Base-by-base conservation (phyloP, 805 yeast genomes). In the Kockiozyma suomiensis region DNA sequence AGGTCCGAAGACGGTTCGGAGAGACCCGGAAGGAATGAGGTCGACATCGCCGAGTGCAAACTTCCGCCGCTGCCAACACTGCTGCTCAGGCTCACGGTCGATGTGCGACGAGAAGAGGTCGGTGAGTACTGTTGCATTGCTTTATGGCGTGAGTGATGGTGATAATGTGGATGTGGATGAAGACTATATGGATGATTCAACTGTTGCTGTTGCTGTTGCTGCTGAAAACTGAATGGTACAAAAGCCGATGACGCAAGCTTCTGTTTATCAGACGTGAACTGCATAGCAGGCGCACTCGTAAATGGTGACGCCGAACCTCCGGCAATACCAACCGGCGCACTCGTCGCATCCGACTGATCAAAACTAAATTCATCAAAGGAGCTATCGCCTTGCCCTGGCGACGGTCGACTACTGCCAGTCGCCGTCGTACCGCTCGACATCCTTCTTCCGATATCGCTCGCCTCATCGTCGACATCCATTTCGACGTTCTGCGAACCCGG, bases 51-150 rank as follows among this genome's bases (percentile, higher is more conserved):
- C 3, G 47, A 21, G 23, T 30, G 13, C 4, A 23, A 13, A 23
- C 56, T 52, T 10, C 61, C 54, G 19, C 25, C 38, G 19, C 64
- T 56, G 37, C 54, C 61, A 17, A 35, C 45, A 35, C 59, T 43
- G 15, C 59, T 43, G n/a, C 51, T 49, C 43, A 46, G 15, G 21
- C 59, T 62, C 37, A 40, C 62, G 12, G 61, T 54, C 2, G 66
- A 61, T 8, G 61, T 33, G 5, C 65, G 58, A 6, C 66, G 52
- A 15, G 65, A 61, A 10, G 66, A 47, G 3, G 56, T 2, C 12
- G 66, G 65, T 30, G 66, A 62, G 40, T 59, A 62, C 32, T 53
- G 66, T 56, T 61, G 65, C 65, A 62, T 56, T 15, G 43, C 48
- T 13, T 42, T 54, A 38, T 62, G 66, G 13, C 26, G 42, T 13